Conservation (phyloP, 2,329 filamentous ascomycete species). For the Esteya vermicola region DNA sequence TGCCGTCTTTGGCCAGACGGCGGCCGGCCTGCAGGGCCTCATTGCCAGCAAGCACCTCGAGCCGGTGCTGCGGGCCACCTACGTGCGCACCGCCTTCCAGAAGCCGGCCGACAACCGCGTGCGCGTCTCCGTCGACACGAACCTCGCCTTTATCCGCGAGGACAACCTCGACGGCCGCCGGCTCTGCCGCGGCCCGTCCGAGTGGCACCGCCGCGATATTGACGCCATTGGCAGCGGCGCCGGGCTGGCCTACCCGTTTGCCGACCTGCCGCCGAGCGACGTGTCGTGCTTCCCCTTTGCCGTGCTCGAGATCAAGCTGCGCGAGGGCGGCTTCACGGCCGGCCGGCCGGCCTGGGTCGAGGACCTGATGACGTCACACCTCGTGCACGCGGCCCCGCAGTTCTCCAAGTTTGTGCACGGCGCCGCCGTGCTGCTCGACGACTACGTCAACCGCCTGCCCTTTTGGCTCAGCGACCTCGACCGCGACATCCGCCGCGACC, state of each 20-base stretch:
- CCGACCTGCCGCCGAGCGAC: constrained; percentile 76
- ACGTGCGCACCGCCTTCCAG: constrained; percentile 89
- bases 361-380: constrained; percentile 82
- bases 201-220: constrained; percentile 88
- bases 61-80: constrained; percentile 82
- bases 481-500: constrained; percentile 85
- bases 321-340: constrained; percentile 45
- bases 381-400: constrained; percentile 75
- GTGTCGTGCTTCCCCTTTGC: constrained; percentile 83
- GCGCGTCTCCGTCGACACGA: constrained; percentile 83
- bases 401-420: constrained; percentile 98
- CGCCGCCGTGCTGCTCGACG: constrained; percentile 80
- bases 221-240: constrained; percentile 53
- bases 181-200: constrained; percentile 75
- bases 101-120: constrained; percentile 85
- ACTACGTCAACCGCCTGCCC: constrained; percentile 88
- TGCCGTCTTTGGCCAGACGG: constrained; percentile 54
- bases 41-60: constrained; percentile 64
- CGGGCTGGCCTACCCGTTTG: constrained; percentile 87
- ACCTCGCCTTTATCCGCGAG: constrained; percentile 74
- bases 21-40: constrained; percentile 66
- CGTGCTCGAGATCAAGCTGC: constrained; percentile 83
- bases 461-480: constrained; percentile 93
- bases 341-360: constrained; percentile 74
- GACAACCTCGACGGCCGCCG: constrained; percentile 64